Evolutionary conservation across 1,139 yeast genomes (phyloP), one percentile per base, ranked within the genome.

Genomic region (Scheffersomyces cryptocercus): DNA sequence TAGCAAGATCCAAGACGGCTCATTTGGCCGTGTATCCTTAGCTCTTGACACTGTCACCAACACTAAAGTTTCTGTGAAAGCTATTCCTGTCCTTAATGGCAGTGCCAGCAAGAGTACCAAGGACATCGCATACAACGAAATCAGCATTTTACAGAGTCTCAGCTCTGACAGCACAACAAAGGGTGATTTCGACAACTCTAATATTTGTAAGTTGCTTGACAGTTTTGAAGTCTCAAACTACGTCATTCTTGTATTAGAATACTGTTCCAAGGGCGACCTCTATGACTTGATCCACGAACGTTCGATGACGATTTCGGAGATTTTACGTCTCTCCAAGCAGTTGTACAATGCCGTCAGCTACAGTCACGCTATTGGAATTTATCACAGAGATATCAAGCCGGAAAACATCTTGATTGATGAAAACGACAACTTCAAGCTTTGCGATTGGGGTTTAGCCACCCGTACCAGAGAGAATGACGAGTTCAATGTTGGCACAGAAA

Each of bases 401-500:
- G 84, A 79, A 52, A 79, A 79, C 49, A 68, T 79, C 41, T 62
- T 79, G 45, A 62, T 78, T 44, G 65, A 64, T 43, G 60, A 57
- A 40, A 53, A 62, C 43, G 75, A 74, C 37, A 56, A 67, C 42
- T 68, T 75, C 45, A 78, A 78, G 61, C 58, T 79, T 42, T 77
- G 82, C 56, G 83, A 79, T 59, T 79, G 82, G 82, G 84, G 84
- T 4, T 67, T 79, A 47, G 70, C 82, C 28, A 76, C 82, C 2
- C 60, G 61, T 39, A 50, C 52, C 14, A 50, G 68, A 36, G 54
- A 57, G 38, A 72, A 67, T 49, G 51, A 58, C 33, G 81, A 77
- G 46, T 77, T 74, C 54, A 70, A 74, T 50, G 79, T 79, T 36
- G 84, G 84, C 33, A 77, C 82, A 6, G 82, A 78, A 51, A 77